phyloP scores from a whole-genome alignment of 1,139 yeast species.

The Citeromyces siamensis region DNA sequence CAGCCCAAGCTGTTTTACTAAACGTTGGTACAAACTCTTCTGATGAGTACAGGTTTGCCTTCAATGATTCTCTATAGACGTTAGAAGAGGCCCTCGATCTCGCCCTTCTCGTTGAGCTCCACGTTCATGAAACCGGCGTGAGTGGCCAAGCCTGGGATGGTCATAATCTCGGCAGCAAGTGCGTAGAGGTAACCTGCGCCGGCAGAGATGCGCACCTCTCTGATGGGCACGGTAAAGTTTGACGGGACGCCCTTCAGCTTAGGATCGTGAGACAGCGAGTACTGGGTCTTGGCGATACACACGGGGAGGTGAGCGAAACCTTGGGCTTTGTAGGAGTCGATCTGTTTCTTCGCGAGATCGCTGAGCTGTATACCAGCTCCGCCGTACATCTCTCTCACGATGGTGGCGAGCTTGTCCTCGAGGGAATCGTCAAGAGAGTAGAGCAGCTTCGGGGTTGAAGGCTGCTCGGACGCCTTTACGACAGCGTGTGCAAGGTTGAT shows the following conservation, averaged over 20 bases:
- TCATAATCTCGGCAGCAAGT: conserved; percentile 92
- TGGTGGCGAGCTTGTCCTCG: conserved; percentile 71
- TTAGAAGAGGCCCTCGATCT: conserved; percentile 87
- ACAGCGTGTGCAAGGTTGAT: conserved; percentile 80
- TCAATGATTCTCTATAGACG: too few relatives aligned
- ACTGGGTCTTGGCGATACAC: conserved; percentile 97
- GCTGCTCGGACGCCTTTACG: conserved; percentile 22
- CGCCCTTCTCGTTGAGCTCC: conserved; percentile 87
- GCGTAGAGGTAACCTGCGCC: conserved; percentile 98
- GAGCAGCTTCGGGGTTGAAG: conserved; percentile 47
- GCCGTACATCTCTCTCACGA: conserved; percentile 90
- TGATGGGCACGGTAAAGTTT: conserved; percentile 87
- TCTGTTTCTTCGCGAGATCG: conserved; percentile 76
- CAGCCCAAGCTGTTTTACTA: too few relatives aligned
- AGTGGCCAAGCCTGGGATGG: conserved; percentile 96
- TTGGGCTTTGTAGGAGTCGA: conserved; percentile 75
- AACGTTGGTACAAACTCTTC: too few relatives aligned
- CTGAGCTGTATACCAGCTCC: conserved; percentile 81
- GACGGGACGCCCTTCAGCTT: conserved; percentile 89
- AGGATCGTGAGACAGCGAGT: conserved; percentile 92
- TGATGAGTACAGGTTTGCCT: too few relatives aligned
- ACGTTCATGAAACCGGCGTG: conserved; percentile 96
- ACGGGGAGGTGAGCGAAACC: conserved; percentile 91
- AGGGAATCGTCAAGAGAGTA: conserved; percentile 63
- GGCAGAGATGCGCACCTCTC: conserved; percentile 82